Base-by-base conservation (phyloP, 2,329 filamentous ascomycete genomes). In the Seiridium cupressi region DNA sequence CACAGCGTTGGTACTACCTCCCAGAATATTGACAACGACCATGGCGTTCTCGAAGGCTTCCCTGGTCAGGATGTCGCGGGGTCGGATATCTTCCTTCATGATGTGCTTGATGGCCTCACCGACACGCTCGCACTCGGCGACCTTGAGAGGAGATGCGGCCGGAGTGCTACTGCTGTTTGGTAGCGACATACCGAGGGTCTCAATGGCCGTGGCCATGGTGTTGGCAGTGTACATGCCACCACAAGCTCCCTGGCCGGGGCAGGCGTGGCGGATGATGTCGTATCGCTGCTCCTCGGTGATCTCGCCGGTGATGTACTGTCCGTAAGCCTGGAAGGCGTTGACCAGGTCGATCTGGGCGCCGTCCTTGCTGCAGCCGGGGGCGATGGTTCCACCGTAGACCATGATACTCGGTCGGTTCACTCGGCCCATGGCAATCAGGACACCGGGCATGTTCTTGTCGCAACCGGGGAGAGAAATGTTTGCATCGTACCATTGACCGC, bases 261-360 rank as follows among this genome's bases (percentile, higher is more conserved):
- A 77, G 35, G 77, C 69, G 38, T 62, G 62, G n/a, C 70, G 61
- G 3, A 82, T 73, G 65, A 80, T 78, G 53, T 82, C 79, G 51
- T 80, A 72, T 35, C 81, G 73, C 56, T 77, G 71, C 38, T 78
- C 72, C 9, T 75, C 72, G 51, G 76, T 73, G 49, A 82, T 79
- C 61, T 80, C 72, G 8, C 80, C 80, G 2, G 78, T 75, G 11
- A 78, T 77, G 65, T 79, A 75, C 48, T 59, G 92, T 34, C 95
- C 95, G 72, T 98, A 98, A 4, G 94, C 90, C 79, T 99, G 95
- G 86, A 99, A 99, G 48, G 95, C 95, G 55, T 93, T 97, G 62
- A 99, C 91, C 57, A 99, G 96, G 74, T 99, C 94, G 68, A 97
- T 92, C 61, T 89, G 80, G 65, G 89, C 82, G 67, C 93, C 91